Base-by-base conservation (phyloP, 2,329 filamentous ascomycete genomes). In the Epicoccum sorghinum region DNA sequence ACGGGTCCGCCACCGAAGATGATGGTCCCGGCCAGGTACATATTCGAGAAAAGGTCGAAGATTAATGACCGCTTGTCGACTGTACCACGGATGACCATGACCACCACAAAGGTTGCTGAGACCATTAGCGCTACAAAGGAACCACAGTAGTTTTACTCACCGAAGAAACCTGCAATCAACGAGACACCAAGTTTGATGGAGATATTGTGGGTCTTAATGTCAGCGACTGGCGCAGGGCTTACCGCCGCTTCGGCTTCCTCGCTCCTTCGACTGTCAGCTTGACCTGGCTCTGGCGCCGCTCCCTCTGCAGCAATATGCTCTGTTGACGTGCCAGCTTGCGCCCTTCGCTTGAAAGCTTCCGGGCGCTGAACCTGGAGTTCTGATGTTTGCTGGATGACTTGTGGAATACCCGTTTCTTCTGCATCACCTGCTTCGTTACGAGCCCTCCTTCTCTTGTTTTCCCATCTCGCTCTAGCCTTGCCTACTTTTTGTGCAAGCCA, bases 11-110 rank as follows among this genome's bases (percentile, higher is more conserved):
- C 77, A 25, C 77, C 77, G 59, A 79, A 79, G 55, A 79, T 79
- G 55, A 79, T 78, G 1, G 88, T 91, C 0, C 88, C 89, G 0
- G 88, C 89, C 0, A 91, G 83, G 64, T 88, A 90, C 74, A 91
- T 83, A 69, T 89, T 91, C 4, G 86, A 79, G 62, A 91, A 91
- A 23, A 91, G 80, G 42, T 82, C 78, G 60, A 85, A 85, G 0
- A 81, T 71, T 0, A 85, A 72, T 0, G 83, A 78, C 0, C 73
- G 73, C 8, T 66, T 37, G 0, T 71, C 53, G 9, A 81, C 43
- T 2, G 74, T 42, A 74, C 72, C 57, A 65, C 79, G 71, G 68
- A 80, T 32, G 13, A 83, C 77, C 68, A 90, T 82, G 22, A 89
- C 67, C 2, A 75, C 63, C 43, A 84, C 74, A 59, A 91, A 89